A percentile compares a stretch with the other conserved stretches of the same genome.
These are phyloP conservation scores for Oryza longistaminata DNA, from an alignment of 176 grass and related monocot genomes.

Conservation along the genomic window DNA sequence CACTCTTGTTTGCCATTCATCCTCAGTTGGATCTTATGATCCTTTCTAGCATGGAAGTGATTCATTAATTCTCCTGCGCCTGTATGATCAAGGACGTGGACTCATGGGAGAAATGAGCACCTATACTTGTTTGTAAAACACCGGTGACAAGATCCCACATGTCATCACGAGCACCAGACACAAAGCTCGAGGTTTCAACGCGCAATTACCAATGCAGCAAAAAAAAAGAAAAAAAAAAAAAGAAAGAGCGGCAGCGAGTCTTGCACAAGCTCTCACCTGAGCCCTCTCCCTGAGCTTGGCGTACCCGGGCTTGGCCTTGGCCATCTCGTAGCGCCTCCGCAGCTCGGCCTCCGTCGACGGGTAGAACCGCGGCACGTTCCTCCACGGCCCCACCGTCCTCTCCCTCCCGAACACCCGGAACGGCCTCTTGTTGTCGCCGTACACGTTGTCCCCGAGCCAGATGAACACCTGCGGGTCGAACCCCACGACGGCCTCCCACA, in stretches of 20 bases:
- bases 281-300: conserved; percentile 59
- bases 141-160: neutral
- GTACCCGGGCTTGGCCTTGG: conserved; percentile 71
- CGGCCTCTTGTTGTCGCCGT: conserved; percentile 84
- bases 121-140: neutral
- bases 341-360: conserved; percentile 74
- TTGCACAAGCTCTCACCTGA: conserved; percentile 45
- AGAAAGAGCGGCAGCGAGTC: neutral
- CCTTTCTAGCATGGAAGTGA: neutral
- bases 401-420: conserved; percentile 57
- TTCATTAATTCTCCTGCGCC: neutral
- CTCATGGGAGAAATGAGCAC: neutral
- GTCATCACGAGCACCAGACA: neutral
- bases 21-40: neutral
- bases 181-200: neutral
- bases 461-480: conserved; percentile 90
- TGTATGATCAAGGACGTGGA: neutral
- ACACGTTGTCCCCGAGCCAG: conserved; percentile 96
- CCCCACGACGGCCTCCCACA: conserved; percentile 66
- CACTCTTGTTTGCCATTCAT: neutral
- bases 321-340: conserved; percentile 62
- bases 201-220: neutral
- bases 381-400: conserved; percentile 82
- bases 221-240: neutral
- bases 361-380: conserved; percentile 78